A percentile compares a stretch with the other conserved stretches of the same genome.
These are phyloP conservation scores for Thelonectria blattea DNA, from an alignment of 2,329 filamentous ascomycete genomes.

Conservation along the genomic window DNA sequence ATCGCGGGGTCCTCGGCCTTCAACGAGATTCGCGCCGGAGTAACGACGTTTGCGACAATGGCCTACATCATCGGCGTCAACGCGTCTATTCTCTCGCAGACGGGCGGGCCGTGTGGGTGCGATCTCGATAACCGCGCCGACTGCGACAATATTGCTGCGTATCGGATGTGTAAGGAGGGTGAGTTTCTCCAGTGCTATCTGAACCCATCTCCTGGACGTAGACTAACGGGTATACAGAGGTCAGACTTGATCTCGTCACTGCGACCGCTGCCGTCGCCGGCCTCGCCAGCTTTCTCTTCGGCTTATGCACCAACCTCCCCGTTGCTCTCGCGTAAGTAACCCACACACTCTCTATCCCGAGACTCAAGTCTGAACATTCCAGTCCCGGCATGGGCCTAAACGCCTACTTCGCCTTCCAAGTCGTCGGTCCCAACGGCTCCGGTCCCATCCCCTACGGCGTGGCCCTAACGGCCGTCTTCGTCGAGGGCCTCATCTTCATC, in stretches of 20 bases:
- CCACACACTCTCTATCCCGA: no score
- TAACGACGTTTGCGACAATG: conserved; percentile 55
- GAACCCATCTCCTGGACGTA: fast-evolving
- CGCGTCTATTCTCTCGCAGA: conserved; percentile 30
- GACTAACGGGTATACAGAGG: conserved; percentile 40
- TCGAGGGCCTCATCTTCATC: conserved; percentile 81
- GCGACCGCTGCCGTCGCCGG: conserved; percentile 79
- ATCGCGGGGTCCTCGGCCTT: conserved; percentile 64
- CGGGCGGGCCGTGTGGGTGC: conserved; percentile 23
- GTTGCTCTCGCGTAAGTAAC: conserved; percentile 28
- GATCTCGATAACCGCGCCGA: conserved; percentile 35
- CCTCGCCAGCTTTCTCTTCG: conserved; percentile 55
- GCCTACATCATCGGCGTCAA: conserved; percentile 38
- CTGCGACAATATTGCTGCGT: conserved; percentile 54
- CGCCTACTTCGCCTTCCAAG: conserved; percentile 75
- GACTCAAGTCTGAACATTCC: conserved; percentile 40
- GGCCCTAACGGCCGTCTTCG: conserved; percentile 80
- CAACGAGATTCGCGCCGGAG: conserved; percentile 66
- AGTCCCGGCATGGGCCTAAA: conserved; percentile 62
- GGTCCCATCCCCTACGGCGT: conserved; percentile 73
- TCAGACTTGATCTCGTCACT: conserved; percentile 77
- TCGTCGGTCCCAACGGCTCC: conserved; percentile 74
- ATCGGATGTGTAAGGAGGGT: conserved; percentile 48
- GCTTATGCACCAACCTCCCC: conserved; percentile 27
- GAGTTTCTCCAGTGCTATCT: not conserved